Percentiles rank a stretch among this genome's conserved stretches.
Conservation (phyloP, 352 stramenopile genomes). For the Phytophthora foliorum region DNA sequence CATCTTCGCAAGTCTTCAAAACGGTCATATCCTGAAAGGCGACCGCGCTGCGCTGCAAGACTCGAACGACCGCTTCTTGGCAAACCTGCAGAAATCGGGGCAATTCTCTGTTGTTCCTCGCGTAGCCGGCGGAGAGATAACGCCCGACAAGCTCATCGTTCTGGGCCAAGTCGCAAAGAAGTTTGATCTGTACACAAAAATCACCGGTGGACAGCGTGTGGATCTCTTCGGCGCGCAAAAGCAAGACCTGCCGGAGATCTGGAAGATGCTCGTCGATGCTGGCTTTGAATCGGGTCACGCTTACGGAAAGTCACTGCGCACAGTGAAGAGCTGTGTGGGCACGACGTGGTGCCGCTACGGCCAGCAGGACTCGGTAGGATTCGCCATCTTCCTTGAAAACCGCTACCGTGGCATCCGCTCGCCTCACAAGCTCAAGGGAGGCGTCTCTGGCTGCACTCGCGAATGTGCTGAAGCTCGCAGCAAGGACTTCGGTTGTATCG, state of each 20-base stretch:
- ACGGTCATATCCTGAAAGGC: slow-evolving; percentile 87
- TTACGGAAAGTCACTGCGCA: slow-evolving; percentile 94
- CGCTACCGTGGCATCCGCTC: slow-evolving; percentile 94
- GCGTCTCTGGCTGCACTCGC: slow-evolving; percentile 90
- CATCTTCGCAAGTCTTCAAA: slow-evolving; percentile 92
- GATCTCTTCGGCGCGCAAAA: slow-evolving; percentile 95
- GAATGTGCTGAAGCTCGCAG: slow-evolving; percentile 93
- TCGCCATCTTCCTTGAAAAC: slow-evolving; percentile 93
- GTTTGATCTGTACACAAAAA: slow-evolving; percentile 94
- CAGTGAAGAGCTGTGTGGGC: slow-evolving; percentile 94
- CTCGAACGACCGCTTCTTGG: slow-evolving; percentile 94
- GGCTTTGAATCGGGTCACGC: slow-evolving; percentile 94
- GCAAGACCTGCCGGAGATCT: slow-evolving; percentile 92
- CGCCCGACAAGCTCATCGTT: slow-evolving; percentile 91
- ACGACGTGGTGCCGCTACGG: slow-evolving; percentile 94
- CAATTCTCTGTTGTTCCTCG: slow-evolving; percentile 94
- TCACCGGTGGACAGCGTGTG: slow-evolving; percentile 94
- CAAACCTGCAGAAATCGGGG: slow-evolving; percentile 94
- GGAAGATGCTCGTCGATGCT: slow-evolving; percentile 90
- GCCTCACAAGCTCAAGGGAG: slow-evolving; percentile 94
- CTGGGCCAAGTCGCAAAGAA: slow-evolving; percentile 91
- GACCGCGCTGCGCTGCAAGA: slow-evolving; percentile 88
- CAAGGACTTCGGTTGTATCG: slow-evolving; percentile 96
- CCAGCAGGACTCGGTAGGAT: slow-evolving; percentile 92
- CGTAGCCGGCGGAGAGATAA: slow-evolving; percentile 92